Conservation (phyloP, 306 rosid species). For the Begonia fuchsioides region DNA sequence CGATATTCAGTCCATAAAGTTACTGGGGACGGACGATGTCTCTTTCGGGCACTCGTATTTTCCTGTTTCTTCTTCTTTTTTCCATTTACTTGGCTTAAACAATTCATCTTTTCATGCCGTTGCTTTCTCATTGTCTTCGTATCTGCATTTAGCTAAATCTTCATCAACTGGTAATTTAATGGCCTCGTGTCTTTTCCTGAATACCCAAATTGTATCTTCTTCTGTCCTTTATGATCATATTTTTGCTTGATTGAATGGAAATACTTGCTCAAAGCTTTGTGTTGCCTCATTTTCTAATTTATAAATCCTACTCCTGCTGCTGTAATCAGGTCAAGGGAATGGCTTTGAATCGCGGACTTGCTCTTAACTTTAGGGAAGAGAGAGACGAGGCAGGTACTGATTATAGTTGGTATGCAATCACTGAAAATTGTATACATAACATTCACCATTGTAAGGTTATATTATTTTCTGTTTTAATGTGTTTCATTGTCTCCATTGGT, state of each 20-base stretch:
- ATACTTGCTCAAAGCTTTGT: neutral
- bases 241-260: neutral
- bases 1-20: conserved; percentile 54
- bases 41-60: conserved; percentile 80
- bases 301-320: conserved; percentile 3
- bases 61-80: conserved; percentile 5
- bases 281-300: neutral
- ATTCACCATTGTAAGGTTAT: too few relatives aligned
- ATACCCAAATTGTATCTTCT: too few relatives aligned
- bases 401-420: neutral
- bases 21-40: conserved; percentile 87
- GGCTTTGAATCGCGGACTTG: conserved; percentile 63
- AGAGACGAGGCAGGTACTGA: conserved; percentile 68
- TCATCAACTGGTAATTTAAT: too few relatives aligned
- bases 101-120: too few relatives aligned
- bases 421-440: too few relatives aligned
- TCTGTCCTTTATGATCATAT: too few relatives aligned
- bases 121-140: too few relatives aligned
- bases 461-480: neutral
- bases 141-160: too few relatives aligned
- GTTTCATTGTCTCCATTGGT: neutral
- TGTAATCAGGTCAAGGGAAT: conserved; percentile 76
- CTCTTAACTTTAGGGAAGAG: conserved; percentile 59
- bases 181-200: too few relatives aligned
- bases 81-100: conserved; percentile 5